phyloP scores from a whole-genome alignment of 2,329 filamentous ascomycete species.

The Cladosporium sp. region DNA sequence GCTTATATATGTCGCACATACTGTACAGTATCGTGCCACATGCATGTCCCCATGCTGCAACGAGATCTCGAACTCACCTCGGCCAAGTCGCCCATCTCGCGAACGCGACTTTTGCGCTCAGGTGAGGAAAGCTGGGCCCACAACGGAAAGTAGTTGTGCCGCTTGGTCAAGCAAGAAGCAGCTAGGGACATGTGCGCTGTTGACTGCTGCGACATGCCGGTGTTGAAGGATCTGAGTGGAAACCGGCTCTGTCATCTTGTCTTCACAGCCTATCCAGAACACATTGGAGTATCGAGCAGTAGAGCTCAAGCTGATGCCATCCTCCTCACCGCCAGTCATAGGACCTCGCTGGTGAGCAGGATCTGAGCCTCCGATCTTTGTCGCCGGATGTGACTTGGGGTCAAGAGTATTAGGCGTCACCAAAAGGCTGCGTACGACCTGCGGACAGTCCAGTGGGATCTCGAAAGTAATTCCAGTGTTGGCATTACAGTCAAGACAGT shows the following conservation, averaged over 20 bases:
- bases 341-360: background rate
- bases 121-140: too few species aligned
- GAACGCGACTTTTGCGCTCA: too few species aligned
- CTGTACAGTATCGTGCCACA: too few species aligned
- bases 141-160: too few species aligned
- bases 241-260: background rate
- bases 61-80: too few species aligned
- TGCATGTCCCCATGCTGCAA: too few species aligned
- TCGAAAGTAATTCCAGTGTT: background rate
- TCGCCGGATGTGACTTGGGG: background rate
- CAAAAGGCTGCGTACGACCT: background rate
- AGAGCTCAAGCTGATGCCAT: background rate
- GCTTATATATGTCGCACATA: too few species aligned
- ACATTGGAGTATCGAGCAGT: background rate
- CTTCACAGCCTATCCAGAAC: conserved; percentile 2
- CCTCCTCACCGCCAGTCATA: background rate
- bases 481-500: background rate
- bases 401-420: background rate
- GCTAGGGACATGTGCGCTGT: background rate
- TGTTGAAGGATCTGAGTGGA: background rate
- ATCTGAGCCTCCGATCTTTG: background rate
- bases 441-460: background rate
- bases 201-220: background rate
- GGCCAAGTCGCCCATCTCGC: too few species aligned
- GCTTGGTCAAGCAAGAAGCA: background rate